Conservation (phyloP, 495 filamentous ascomycete species). For the Lindgomyces ingoldianus region DNA sequence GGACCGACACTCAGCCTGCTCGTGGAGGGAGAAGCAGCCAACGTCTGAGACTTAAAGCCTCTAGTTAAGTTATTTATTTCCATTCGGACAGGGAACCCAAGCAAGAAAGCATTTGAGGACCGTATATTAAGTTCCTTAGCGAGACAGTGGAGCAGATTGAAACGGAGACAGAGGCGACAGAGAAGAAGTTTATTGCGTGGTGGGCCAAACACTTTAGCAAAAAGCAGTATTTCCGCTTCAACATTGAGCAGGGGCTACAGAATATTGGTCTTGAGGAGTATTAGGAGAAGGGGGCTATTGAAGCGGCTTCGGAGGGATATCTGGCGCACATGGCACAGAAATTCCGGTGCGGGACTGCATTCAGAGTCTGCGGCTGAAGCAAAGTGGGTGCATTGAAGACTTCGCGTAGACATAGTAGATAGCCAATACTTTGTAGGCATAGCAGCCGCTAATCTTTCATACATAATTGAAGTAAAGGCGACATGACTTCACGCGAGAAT, state of each 20-base stretch:
- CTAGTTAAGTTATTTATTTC: slow-evolving; percentile 49
- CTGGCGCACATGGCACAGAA: slow-evolving; percentile 22
- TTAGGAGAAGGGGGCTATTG: slow-evolving; percentile 3
- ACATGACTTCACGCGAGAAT: neutral
- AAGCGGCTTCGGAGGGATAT: slow-evolving; percentile 13
- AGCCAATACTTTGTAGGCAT: slow-evolving; percentile 22
- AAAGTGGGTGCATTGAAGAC: slow-evolving; percentile 32
- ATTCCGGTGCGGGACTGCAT: slow-evolving; percentile 10
- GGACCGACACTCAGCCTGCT: no score
- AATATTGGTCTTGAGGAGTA: slow-evolving; percentile 14
- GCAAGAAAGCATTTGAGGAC: slow-evolving; percentile 1
- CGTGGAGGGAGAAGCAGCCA: slow-evolving; percentile 41
- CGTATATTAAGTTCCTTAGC: slow-evolving; percentile 18
- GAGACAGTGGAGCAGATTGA: slow-evolving; percentile 9
- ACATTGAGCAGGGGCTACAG: slow-evolving; percentile 33
- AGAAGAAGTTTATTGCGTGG: slow-evolving; percentile 5
- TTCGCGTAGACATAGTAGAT: neutral
- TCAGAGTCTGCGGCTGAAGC: slow-evolving; percentile 38
- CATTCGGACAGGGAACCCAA: slow-evolving; percentile 23
- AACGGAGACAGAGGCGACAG: slow-evolving; percentile 22
- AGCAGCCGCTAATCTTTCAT: neutral
- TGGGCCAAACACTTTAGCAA: slow-evolving; percentile 1
- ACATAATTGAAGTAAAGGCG: neutral
- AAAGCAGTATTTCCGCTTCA: slow-evolving; percentile 29
- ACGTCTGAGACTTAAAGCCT: slow-evolving; percentile 39